These are phyloP conservation scores for Saccharum hybrid DNA, from an alignment of 202 grass and related monocot genomes.

Conservation along the genomic window DNA sequence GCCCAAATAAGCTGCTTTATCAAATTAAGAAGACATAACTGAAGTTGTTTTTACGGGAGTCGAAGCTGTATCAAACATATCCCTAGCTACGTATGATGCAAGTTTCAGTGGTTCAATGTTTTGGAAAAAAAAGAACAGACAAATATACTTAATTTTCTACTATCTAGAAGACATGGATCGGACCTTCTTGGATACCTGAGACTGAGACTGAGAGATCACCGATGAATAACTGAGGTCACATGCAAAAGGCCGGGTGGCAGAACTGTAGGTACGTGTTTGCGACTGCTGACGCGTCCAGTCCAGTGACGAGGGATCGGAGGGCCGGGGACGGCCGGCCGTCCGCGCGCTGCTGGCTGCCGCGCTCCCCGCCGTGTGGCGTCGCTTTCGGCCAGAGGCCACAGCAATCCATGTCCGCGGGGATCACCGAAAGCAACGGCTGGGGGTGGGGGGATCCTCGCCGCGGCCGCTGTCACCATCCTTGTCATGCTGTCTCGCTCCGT, in stretches of 20 bases:
- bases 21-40: no score
- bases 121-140: no score
- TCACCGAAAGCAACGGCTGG: slow-evolving; percentile 47
- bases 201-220: not conserved
- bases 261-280: not conserved
- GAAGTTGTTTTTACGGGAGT: no score
- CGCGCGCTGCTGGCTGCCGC: not conserved
- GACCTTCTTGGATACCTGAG: not conserved
- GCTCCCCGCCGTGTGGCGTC: slow-evolving; percentile 13
- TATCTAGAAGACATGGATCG: no score
- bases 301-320: not conserved
- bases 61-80: no score
- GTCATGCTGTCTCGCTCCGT: slow-evolving; percentile 43
- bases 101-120: no score
- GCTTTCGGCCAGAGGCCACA: slow-evolving; percentile 15
- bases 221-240: not conserved
- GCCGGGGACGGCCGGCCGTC: not conserved
- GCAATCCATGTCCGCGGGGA: slow-evolving; percentile 39
- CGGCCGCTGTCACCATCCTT: slow-evolving; percentile 34
- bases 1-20: no score
- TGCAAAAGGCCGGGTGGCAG: not conserved
- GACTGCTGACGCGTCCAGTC: not conserved
- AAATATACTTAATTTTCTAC: no score
- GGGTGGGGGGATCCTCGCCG: not conserved
- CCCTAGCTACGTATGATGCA: no score